A percentile compares a stretch with the other conserved stretches of the same genome.
phyloP scores from a whole-genome alignment of 208 protist species.

The Trypanosoma theileri region DNA sequence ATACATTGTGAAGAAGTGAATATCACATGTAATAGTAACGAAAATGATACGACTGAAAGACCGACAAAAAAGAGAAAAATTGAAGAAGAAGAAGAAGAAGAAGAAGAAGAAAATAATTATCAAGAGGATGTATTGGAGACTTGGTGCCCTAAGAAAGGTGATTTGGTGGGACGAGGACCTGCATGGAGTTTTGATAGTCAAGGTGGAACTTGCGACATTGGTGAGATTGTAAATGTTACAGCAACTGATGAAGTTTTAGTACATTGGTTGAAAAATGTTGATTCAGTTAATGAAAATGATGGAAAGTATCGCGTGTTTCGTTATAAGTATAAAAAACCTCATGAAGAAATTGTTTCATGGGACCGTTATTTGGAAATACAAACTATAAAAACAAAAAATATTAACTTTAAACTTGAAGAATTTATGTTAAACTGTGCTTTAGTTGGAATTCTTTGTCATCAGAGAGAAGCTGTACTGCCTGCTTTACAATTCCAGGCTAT shows the following conservation, averaged over 20 bases:
- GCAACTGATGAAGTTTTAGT: slow-evolving; percentile 57
- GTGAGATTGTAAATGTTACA: slow-evolving; percentile 68
- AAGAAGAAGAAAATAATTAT: slow-evolving; percentile 11
- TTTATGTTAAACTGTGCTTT: slow-evolving; percentile 68
- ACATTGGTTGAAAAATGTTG: slow-evolving; percentile 61
- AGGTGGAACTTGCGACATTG: slow-evolving; percentile 66
- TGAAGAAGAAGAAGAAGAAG: slow-evolving; percentile 17
- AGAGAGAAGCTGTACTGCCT: slow-evolving; percentile 65
- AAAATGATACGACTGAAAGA: slow-evolving; percentile 6
- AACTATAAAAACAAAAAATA: slow-evolving; percentile 38
- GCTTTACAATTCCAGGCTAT: slow-evolving; percentile 79
- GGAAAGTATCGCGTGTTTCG: slow-evolving; percentile 42
- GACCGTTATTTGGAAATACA: slow-evolving; percentile 48
- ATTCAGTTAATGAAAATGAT: slow-evolving; percentile 31
- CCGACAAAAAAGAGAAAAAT: slow-evolving; percentile 15
- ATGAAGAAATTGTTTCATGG: slow-evolving; percentile 71
- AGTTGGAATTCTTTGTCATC: slow-evolving; percentile 65
- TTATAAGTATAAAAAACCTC: slow-evolving; percentile 59
- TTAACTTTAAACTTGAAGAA: slow-evolving; percentile 59
- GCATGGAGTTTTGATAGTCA: slow-evolving; percentile 64
- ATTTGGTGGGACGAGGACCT: slow-evolving; percentile 71
- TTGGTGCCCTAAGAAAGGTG: slow-evolving; percentile 63
- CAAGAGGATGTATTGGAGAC: slow-evolving; percentile 18
- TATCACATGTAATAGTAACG: background rate
- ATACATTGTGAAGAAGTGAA: background rate